These are phyloP conservation scores for Graphium sp. DNA, from an alignment of 2,329 filamentous ascomycete genomes.

Conservation along the genomic window DNA sequence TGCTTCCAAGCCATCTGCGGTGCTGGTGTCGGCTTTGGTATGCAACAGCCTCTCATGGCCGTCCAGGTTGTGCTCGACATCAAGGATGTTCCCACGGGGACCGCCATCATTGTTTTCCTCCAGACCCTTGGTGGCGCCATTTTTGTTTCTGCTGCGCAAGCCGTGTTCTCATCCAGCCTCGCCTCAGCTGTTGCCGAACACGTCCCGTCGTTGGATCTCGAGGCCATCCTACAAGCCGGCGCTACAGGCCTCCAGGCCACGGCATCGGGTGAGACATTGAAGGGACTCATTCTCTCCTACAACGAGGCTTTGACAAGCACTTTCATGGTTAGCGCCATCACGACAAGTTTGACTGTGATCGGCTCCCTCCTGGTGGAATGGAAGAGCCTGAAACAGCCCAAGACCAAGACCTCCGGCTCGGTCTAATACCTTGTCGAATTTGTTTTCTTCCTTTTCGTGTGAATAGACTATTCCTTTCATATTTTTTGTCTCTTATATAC, in stretches of 20 bases:
- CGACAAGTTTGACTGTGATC: conserved; percentile 24
- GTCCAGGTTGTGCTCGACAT: conserved; percentile 24
- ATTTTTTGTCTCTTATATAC: no score
- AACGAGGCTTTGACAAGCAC: conserved; percentile 23
- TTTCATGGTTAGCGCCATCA: conserved; percentile 24
- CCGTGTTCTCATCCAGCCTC: conserved; percentile 19
- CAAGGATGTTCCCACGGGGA: conserved; percentile 26
- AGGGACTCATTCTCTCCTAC: no score
- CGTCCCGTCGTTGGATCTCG: no score
- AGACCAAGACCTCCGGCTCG: no score
- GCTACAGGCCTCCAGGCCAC: no score
- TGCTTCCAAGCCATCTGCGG: conserved; percentile 11
- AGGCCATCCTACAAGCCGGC: no score
- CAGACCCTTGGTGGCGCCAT: conserved; percentile 25
- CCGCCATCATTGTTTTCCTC: conserved; percentile 26
- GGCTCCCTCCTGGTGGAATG: conserved; percentile 28
- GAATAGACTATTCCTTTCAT: no score
- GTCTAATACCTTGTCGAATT: conserved; percentile 6
- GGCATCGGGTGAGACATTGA: no score
- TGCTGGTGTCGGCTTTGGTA: conserved; percentile 18
- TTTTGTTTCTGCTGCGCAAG: conserved; percentile 33
- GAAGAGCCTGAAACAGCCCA: conserved; percentile 40
- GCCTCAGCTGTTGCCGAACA: no score
- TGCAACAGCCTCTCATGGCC: conserved; percentile 26
- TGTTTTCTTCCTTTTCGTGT: no score